Evolutionary conservation across 768 basidiomycete species (phyloP).

Genomic region (Sistotremastrum suecicum): DNA sequence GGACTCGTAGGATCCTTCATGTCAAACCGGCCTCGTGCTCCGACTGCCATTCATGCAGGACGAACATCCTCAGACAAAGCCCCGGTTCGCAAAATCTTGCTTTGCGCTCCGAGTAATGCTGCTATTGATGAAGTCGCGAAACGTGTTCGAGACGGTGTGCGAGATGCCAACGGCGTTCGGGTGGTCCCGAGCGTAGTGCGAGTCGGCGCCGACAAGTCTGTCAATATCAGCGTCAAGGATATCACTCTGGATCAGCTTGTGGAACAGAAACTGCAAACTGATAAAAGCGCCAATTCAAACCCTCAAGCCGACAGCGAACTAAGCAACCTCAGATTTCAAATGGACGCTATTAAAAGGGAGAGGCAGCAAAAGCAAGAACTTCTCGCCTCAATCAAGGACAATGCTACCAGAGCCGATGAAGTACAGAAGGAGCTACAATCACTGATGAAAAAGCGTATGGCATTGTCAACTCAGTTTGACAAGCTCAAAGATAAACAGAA

Average conservation of each 20-base stretch:
- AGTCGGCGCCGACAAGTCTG: conserved; percentile 63
- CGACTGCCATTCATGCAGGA: conserved; percentile 38
- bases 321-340: conserved; percentile 41
- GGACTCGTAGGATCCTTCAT: conserved; percentile 81
- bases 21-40: conserved; percentile 36
- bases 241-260: conserved; percentile 80
- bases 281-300: conserved; percentile 21
- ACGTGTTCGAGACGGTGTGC: conserved; percentile 70
- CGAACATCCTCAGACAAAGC: conserved; percentile 25
- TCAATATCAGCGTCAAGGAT: conserved; percentile 71
- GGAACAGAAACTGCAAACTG: conserved; percentile 50
- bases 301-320: conserved; percentile 44
- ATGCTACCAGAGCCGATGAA: conserved; percentile 32
- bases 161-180: conserved; percentile 36
- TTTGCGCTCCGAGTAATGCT: conserved; percentile 97
- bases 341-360: conserved; percentile 51
- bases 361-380: conserved; percentile 51
- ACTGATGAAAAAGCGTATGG: conserved; percentile 50
- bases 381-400: conserved; percentile 39
- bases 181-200: conserved; percentile 73
- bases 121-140: conserved; percentile 93
- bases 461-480: conserved; percentile 57
- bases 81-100: conserved; percentile 59
- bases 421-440: conserved; percentile 61
- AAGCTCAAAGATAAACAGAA: conserved; percentile 70